Base-by-base conservation (phyloP, 495 filamentous ascomycete genomes). In the Penicillium fimorum region DNA sequence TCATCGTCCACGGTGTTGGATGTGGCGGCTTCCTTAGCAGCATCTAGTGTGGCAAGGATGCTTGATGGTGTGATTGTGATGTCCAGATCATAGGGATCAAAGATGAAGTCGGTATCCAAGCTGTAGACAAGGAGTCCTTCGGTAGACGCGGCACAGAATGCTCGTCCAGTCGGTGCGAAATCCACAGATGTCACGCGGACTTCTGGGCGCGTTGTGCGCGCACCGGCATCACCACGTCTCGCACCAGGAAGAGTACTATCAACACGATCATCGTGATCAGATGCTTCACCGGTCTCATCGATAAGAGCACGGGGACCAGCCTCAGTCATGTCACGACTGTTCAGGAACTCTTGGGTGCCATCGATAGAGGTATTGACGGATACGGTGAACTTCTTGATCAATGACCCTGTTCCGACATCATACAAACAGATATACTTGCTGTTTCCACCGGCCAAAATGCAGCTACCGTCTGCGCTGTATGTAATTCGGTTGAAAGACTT, bases 361-460 rank as follows among this genome's bases (percentile, higher is more conserved):
- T 96, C 92, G 5, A 98, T 79, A 15, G 92, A 93, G 3, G 96
- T 80, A 69, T 98, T 98, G 68, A 95, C 83, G 41, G 90, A 94
- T 55, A 97, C 91, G 1, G 92, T 96, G 65, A 86, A 97, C 60
- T 96, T 96, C 62, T 93, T 96, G 52, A 96, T 74, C n/a, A 98
- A 76, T 4, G 90, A 89, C 63, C 92, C 91, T 4, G 92, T 93
- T 42, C 81, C 81, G 22, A 94, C 89, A 47, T 94, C 91, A 70
- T 98, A 98, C 51, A 98, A 76, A 66, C 95, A 97, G 29, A 98
- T 96, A 66, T 91, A 96, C 74, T 97, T 98, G 83, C 90, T 96
- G 72, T 92, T 96, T 6, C 94, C 94, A 47, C 81, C 92, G 0
- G 92, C 93, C 40, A 98, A 77, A 22, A 97, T 79, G 68, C 92